Evolutionary conservation across 2,329 filamentous ascomycete species (phyloP).

Genomic region (Aureobasidium sp.): DNA sequence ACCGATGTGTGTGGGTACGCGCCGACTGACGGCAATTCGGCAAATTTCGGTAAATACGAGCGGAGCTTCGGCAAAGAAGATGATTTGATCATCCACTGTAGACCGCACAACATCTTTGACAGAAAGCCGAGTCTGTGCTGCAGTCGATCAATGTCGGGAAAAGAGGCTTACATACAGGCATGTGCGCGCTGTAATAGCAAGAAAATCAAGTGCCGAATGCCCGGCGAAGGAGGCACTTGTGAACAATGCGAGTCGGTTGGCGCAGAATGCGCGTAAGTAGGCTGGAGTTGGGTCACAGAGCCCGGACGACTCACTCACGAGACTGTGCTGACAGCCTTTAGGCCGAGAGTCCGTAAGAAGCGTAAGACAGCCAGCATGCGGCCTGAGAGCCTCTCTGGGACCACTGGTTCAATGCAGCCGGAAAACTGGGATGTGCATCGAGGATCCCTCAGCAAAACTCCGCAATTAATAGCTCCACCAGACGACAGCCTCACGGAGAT

Average conservation of each 20-base stretch:
- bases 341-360: not conserved
- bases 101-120: not conserved
- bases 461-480: not conserved
- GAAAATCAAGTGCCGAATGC: not conserved
- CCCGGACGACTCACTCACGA: not conserved
- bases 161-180: not conserved
- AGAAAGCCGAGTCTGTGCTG: not conserved
- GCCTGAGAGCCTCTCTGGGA: not conserved
- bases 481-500: not conserved
- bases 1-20: too few relatives aligned
- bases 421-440: not conserved
- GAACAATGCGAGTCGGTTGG: not conserved
- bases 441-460: not conserved
- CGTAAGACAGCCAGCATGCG: not conserved
- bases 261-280: not conserved
- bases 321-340: not conserved
- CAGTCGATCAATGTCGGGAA: not conserved
- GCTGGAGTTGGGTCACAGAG: not conserved
- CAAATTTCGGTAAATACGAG: not conserved
- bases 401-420: not conserved
- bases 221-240: not conserved
- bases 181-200: not conserved
- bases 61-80: not conserved
- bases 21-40: not conserved
- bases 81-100: not conserved